Conservation (phyloP, 2,329 filamentous ascomycete species). For the Xylariales sp. region DNA sequence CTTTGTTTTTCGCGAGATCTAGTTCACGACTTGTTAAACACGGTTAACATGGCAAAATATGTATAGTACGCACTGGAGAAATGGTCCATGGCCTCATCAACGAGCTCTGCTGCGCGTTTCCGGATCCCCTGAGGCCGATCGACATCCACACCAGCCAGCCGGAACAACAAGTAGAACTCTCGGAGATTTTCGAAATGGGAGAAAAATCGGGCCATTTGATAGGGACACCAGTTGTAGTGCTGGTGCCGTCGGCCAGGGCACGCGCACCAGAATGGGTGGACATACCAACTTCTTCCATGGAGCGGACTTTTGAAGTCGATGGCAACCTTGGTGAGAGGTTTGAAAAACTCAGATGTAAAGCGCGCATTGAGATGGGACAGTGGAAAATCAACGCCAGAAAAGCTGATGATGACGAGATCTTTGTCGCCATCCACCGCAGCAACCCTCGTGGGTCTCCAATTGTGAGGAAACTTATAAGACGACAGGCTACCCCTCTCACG, state of each 20-base stretch:
- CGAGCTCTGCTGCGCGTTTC: background rate
- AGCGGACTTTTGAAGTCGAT: background rate
- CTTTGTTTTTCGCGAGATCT: too few species aligned
- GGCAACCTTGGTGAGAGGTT: conserved; percentile 2
- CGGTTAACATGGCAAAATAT: too few species aligned
- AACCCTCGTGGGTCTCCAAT: background rate
- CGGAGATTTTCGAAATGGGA: conserved; percentile 20
- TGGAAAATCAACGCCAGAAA: conserved; percentile 7
- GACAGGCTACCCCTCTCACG: background rate
- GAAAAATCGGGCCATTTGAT: conserved; percentile 15
- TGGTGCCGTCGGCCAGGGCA: background rate
- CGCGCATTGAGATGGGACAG: background rate
- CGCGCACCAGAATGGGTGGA: background rate
- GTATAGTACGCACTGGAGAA: background rate
- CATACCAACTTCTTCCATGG: background rate
- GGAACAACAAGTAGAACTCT: conserved; percentile 23
- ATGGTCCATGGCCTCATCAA: background rate
- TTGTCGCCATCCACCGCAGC: conserved; percentile 1
- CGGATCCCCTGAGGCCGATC: background rate
- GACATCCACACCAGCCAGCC: conserved; percentile 1
- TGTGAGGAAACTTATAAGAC: background rate
- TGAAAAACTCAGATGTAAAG: conserved; percentile 1
- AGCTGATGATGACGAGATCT: conserved; percentile 7
- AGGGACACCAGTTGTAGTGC: conserved; percentile 9
- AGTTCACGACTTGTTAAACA: too few species aligned